A percentile compares a stretch with the other conserved stretches of the same genome.
Conservation (phyloP, 208 protist species). For the Trypanosoma caninum region DNA sequence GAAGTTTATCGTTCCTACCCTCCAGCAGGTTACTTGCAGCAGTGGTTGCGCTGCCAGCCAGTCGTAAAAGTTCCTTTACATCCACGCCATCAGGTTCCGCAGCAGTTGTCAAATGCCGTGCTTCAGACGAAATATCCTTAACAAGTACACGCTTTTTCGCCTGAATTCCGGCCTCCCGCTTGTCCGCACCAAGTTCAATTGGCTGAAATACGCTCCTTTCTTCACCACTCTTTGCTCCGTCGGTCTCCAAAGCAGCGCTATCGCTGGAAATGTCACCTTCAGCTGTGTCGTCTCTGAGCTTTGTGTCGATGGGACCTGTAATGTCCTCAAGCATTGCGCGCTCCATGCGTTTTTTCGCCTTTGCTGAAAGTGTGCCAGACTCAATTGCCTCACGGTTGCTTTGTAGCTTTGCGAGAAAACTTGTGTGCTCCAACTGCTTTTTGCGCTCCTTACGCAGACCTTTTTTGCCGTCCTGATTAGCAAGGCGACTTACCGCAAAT, state of each 20-base stretch:
- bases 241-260: background rate
- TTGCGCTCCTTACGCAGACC: constrained; percentile 98
- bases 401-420: constrained; percentile 96
- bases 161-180: constrained; percentile 58
- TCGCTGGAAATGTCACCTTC: constrained; percentile 23
- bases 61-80: constrained; percentile 14
- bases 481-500: constrained; percentile 98
- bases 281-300: constrained; percentile 16
- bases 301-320: constrained; percentile 15
- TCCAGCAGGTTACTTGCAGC: background rate
- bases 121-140: constrained; percentile 36
- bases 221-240: background rate
- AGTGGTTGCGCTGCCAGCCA: background rate
- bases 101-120: background rate
- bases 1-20: background rate
- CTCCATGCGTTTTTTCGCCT: constrained; percentile 57
- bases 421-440: constrained; percentile 97
- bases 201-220: constrained; percentile 34
- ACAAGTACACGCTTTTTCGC: constrained; percentile 59
- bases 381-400: constrained; percentile 97
- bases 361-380: constrained; percentile 89
- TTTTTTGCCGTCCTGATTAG: constrained; percentile 99
- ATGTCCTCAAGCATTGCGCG: constrained; percentile 76
- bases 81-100: constrained; percentile 14
- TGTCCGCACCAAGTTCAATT: constrained; percentile 67